Percentiles rank a stretch among this genome's conserved stretches.
Conservation (phyloP, 805 yeast genomes). For the Lachancea meyersii region DNA sequence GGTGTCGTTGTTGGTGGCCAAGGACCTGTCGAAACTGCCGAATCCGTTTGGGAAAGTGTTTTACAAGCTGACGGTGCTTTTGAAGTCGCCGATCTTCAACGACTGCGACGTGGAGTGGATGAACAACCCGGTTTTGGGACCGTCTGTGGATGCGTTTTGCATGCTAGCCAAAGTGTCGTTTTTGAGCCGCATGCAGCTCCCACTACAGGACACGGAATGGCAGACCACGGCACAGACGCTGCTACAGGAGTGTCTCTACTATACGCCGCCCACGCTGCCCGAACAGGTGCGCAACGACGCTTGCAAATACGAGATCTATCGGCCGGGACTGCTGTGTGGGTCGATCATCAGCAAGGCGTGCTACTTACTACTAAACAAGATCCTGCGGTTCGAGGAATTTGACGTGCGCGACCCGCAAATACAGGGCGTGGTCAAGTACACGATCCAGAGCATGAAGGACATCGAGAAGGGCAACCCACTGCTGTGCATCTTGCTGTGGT, state of each 20-base stretch:
- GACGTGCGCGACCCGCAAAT: conserved; percentile 14
- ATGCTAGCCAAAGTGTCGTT: conserved; percentile 35
- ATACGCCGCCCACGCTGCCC: conserved; percentile 18
- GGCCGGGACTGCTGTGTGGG: conserved; percentile 20
- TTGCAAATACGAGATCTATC: conserved; percentile 15
- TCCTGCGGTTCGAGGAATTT: conserved; percentile 12
- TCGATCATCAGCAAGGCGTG: conserved; percentile 20
- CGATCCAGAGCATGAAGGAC: conserved; percentile 14
- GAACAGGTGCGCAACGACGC: conserved; percentile 15
- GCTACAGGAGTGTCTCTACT: conserved; percentile 18
- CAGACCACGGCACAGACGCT: conserved; percentile 13
- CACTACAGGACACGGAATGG: conserved; percentile 14
- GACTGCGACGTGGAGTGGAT: conserved; percentile 34
- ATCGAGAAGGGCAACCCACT: conserved; percentile 18
- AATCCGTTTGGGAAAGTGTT: conserved; percentile 16
- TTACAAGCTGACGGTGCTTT: conserved; percentile 12
- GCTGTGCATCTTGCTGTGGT: conserved; percentile 18
- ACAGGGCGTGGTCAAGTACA: conserved; percentile 17
- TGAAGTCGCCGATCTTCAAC: conserved; percentile 22
- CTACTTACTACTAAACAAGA: conserved; percentile 16
- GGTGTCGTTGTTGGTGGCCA: conserved; percentile 17
- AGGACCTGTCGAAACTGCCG: conserved; percentile 15
- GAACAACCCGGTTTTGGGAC: conserved; percentile 39
- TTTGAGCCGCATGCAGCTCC: conserved; percentile 25
- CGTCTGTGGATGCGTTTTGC: conserved; percentile 34